A percentile compares a stretch with the other conserved stretches of the same genome.
These are phyloP conservation scores for Penicillium thymicola DNA, from an alignment of 2,329 filamentous ascomycete genomes.

Conservation along the genomic window DNA sequence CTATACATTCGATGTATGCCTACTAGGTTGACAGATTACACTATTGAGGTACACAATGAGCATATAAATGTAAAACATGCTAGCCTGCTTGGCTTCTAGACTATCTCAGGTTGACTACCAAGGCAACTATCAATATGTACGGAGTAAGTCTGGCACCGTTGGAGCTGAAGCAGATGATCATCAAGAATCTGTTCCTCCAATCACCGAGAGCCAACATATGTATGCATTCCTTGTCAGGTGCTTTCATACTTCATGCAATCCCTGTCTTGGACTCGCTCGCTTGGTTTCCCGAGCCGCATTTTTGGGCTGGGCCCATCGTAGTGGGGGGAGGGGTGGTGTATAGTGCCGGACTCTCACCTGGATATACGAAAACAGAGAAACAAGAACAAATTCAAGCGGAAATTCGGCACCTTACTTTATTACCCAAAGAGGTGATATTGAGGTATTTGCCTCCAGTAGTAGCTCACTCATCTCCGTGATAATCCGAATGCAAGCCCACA, in stretches of 20 bases:
- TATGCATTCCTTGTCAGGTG: slow-evolving; percentile 2
- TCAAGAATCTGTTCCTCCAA: not conserved
- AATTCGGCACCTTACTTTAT: not conserved
- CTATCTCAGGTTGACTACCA: not conserved
- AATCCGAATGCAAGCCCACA: not conserved
- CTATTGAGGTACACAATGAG: not conserved
- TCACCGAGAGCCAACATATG: not conserved
- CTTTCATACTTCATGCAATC: slow-evolving; percentile 5
- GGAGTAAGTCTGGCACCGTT: not conserved
- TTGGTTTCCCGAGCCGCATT: slow-evolving; percentile 18
- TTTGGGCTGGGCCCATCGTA: slow-evolving; percentile 6
- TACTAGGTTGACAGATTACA: no score
- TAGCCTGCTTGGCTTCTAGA: not conserved
- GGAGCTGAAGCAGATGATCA: not conserved
- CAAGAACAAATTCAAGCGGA: not conserved
- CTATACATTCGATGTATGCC: not conserved
- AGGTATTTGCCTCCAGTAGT: not conserved
- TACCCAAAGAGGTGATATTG: slow-evolving; percentile 1
- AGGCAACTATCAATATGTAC: not conserved
- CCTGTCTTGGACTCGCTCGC: slow-evolving; percentile 19
- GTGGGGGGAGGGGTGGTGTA: not conserved
- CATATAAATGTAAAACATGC: no score
- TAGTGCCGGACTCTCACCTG: not conserved
- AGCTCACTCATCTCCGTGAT: not conserved
- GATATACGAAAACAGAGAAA: not conserved